Base-by-base conservation (phyloP, 2,329 filamentous ascomycete genomes). In the Monilinia vaccinii-corymbosi region DNA sequence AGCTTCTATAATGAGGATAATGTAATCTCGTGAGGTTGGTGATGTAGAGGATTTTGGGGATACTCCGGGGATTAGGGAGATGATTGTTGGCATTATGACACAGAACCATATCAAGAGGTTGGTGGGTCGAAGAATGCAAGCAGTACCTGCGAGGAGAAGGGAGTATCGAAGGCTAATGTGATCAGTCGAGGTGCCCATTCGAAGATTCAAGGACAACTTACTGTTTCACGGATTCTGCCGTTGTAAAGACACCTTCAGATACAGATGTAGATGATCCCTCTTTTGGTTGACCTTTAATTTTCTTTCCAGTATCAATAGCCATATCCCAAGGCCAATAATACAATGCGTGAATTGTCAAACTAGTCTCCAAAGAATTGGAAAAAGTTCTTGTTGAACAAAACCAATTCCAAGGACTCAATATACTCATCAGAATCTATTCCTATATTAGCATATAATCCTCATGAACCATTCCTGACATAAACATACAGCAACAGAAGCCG, bases 311-410 rank as follows among this genome's bases (percentile, higher is more conserved):
- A 48, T 62, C 60, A 73, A 73, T 68, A 42, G 86, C 78, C 73
- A 89, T 80, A 60, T 83, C 78, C 92, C 94, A 97, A 14, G 94
- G 93, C 89, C 91, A 97, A 67, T 86, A 83, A 71, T 84, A 85
- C 49, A 97, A 77, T 1, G 91, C 93, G 68, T 84, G 79, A 61
- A 88, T 79, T 5, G 93, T 97, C 66, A 99, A 76, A 0, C 88
- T 89, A n/a, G 88, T 91, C 77, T 99, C 94, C 5, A 97, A 77
- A 56, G 87, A 94, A 75, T 99, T 99, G 58, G 93, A 97, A 70
- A 99, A 87, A 0, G 94, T 96, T 50, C 94, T 83, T 0, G 91
- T 93, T 1, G 91, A 94, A 75, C 88, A 94, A 74, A 94, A 97
- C 89, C 90, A 97, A 73, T 97, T 91, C 91, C 94, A 99, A 8